These are phyloP conservation scores for Oryza meridionalis DNA, from an alignment of 176 grass and related monocot species.

Conservation along the genomic window DNA sequence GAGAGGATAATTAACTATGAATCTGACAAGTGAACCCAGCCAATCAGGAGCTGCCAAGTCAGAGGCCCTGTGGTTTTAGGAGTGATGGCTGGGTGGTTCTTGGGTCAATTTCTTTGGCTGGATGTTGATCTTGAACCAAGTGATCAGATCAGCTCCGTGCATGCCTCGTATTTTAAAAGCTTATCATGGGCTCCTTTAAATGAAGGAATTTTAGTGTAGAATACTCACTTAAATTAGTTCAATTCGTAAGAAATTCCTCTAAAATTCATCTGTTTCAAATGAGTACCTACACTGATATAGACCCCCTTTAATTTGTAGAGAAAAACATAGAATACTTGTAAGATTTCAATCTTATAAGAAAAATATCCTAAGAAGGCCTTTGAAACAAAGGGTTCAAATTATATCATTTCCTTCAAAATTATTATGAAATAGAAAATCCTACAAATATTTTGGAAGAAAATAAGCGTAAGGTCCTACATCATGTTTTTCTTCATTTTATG, in stretches of 20 bases:
- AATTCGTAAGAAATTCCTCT: background rate
- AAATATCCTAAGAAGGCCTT: no score
- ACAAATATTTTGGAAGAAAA: no score
- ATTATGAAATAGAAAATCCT: no score
- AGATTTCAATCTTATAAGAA: no score
- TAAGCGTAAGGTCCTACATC: no score
- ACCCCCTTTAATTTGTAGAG: no score
- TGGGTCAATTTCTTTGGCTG: background rate
- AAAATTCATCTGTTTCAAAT: background rate
- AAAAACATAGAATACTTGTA: no score
- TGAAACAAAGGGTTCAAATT: no score
- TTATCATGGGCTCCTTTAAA: background rate
- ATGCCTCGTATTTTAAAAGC: background rate
- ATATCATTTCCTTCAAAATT: no score
- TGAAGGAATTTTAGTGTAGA: no score
- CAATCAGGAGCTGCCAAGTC: background rate
- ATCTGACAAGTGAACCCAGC: background rate
- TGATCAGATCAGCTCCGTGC: background rate
- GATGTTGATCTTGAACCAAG: background rate
- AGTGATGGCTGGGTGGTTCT: background rate
- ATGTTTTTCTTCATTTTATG: no score
- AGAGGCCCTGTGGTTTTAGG: background rate
- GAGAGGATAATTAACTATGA: background rate
- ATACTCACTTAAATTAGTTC: background rate
- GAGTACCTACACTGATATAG: no score